phyloP scores from a whole-genome alignment of 257 asterid species.

The Handroanthus guayacan region DNA sequence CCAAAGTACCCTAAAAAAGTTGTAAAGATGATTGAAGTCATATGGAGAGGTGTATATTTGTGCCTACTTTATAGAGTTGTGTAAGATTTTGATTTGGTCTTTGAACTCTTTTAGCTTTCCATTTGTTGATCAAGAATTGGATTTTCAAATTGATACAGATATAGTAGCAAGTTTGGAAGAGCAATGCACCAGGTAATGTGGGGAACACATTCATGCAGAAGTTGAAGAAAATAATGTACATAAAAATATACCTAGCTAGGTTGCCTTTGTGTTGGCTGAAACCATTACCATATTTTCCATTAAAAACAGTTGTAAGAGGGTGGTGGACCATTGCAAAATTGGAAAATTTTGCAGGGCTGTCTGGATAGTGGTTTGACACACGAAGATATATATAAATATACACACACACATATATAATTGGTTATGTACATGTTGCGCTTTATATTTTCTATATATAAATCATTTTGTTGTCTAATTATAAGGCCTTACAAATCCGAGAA shows the following conservation, averaged over 20 bases:
- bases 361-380: constrained; percentile 37
- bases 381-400: not conserved
- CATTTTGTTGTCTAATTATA: not conserved
- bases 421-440: not conserved
- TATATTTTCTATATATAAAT: not conserved
- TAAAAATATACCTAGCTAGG: constrained; percentile 26
- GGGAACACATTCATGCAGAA: constrained; percentile 66
- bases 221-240: constrained; percentile 42
- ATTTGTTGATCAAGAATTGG: constrained; percentile 33
- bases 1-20: constrained; percentile 51
- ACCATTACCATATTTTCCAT: constrained; percentile 43
- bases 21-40: constrained; percentile 47
- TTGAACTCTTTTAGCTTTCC: constrained; percentile 3
- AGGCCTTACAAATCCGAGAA: not conserved
- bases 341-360: constrained; percentile 32
- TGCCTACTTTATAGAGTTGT: constrained; percentile 26
- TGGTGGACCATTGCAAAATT: constrained; percentile 52
- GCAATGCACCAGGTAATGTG: constrained; percentile 52
- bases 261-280: constrained; percentile 32
- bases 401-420: too few relatives aligned
- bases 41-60: constrained; percentile 35
- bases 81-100: not conserved
- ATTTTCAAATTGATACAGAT: constrained; percentile 32
- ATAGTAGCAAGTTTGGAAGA: constrained; percentile 25
- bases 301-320: constrained; percentile 42